Conservation (phyloP, 2,329 filamentous ascomycete genomes). For the Bipolaris victoriae region DNA sequence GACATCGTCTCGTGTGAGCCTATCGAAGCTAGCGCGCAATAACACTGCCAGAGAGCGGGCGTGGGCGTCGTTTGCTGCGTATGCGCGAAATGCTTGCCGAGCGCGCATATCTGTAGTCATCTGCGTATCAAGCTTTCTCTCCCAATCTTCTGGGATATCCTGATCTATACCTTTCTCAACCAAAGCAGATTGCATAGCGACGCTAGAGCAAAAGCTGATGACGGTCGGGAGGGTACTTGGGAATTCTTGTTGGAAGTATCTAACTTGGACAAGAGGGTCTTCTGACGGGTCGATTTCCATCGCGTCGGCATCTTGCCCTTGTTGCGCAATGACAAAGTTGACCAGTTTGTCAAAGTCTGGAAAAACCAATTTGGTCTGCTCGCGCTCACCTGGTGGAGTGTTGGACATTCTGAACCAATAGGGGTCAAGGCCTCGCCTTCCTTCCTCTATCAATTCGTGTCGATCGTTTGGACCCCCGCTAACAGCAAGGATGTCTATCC, state of each 20-base stretch:
- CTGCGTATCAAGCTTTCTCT: constrained; percentile 74
- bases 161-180: constrained; percentile 51
- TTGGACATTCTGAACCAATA: constrained; percentile 73
- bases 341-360: constrained; percentile 56
- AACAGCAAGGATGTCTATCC: constrained; percentile 86
- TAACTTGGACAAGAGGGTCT: constrained; percentile 34
- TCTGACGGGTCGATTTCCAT: constrained; percentile 42
- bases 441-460: constrained; percentile 87
- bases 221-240: constrained; percentile 69
- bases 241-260: constrained; percentile 43
- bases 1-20: constrained; percentile 49
- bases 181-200: constrained; percentile 65
- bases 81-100: constrained; percentile 63
- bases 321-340: constrained; percentile 53
- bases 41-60: constrained; percentile 50
- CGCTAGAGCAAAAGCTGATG: constrained; percentile 70
- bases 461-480: constrained; percentile 70
- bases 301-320: constrained; percentile 42
- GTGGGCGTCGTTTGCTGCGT: constrained; percentile 49
- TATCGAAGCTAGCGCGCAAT: constrained; percentile 54
- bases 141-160: constrained; percentile 80
- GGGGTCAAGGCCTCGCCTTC: constrained; percentile 82
- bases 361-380: constrained; percentile 33
- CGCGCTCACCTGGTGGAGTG: constrained; percentile 33
- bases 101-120: constrained; percentile 72